Conservation (phyloP, 2,329 filamentous ascomycete species). For the Calonectria honghensis region DNA sequence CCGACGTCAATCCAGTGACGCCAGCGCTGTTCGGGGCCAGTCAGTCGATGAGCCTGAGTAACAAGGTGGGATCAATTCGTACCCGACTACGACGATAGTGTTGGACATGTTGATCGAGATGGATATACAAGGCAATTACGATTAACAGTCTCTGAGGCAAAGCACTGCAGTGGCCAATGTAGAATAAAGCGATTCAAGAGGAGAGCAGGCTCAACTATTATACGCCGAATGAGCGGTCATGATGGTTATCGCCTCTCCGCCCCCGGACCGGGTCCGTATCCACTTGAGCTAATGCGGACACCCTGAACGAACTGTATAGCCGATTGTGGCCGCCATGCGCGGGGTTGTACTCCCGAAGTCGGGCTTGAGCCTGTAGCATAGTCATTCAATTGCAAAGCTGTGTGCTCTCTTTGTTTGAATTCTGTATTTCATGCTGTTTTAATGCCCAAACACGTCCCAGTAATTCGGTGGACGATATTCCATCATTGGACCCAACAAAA, state of each 20-base stretch:
- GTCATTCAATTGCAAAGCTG: neutral
- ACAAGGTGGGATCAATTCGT: neutral
- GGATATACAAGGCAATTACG: neutral
- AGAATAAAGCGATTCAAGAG: neutral
- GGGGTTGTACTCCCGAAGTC: slow-evolving; percentile 4
- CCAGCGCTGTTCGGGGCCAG: slow-evolving; percentile 62
- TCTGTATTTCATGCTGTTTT: neutral
- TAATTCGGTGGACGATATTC: too few species aligned
- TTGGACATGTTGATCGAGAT: slow-evolving; percentile 53
- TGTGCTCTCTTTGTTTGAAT: neutral
- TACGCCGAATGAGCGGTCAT: neutral
- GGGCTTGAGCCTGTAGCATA: neutral
- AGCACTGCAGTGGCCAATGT: neutral
- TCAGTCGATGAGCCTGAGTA: slow-evolving; percentile 31
- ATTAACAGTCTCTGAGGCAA: neutral
- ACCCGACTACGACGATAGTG: slow-evolving; percentile 61
- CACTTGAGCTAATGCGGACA: slow-evolving; percentile 12
- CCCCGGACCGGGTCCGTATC: slow-evolving; percentile 1
- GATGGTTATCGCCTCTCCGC: neutral
- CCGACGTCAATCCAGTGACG: slow-evolving; percentile 71
- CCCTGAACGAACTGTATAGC: neutral
- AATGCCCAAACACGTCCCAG: neutral
- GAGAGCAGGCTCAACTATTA: neutral
- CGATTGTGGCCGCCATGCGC: slow-evolving; percentile 13
- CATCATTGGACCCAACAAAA: neutral